Evolutionary conservation across 2,329 filamentous ascomycete genomes (phyloP).

Genomic region (Nigrograna mackinnonii): DNA sequence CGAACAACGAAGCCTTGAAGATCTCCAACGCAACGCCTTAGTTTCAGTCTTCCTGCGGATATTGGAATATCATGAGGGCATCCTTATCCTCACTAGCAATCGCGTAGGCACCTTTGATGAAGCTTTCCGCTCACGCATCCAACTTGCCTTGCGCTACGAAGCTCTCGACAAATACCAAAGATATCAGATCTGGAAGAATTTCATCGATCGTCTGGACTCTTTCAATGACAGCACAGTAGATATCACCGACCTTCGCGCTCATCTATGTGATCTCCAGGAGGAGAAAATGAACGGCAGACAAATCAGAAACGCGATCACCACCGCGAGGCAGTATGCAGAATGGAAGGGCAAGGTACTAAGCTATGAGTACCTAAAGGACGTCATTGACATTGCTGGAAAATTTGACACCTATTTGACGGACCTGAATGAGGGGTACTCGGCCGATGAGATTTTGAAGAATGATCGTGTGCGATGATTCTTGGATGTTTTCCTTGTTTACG

Average conservation of each 20-base stretch:
- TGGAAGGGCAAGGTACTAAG: constrained; percentile 7
- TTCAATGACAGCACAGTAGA: constrained; percentile 4
- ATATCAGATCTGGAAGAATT: constrained; percentile 43
- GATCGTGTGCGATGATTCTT: constrained; percentile 1
- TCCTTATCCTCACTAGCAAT: constrained; percentile 46
- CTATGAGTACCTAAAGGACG: neutral
- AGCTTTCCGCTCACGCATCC: constrained; percentile 33
- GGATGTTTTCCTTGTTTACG: neutral
- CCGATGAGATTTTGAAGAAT: neutral
- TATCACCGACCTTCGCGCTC: constrained; percentile 19
- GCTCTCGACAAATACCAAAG: constrained; percentile 45
- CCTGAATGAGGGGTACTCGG: neutral
- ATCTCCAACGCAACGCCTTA: constrained; percentile 20
- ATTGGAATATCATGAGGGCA: constrained; percentile 47
- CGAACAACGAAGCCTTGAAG: constrained; percentile 11
- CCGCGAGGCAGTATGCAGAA: constrained; percentile 28
- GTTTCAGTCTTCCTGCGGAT: constrained; percentile 33
- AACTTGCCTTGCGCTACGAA: constrained; percentile 50
- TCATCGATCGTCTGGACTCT: constrained; percentile 3
- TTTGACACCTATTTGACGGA: constrained; percentile 1
- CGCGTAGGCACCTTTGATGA: constrained; percentile 28
- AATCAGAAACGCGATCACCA: constrained; percentile 47
- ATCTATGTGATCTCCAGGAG: constrained; percentile 30
- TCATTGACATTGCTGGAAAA: neutral
- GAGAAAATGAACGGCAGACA: constrained; percentile 42